Percentiles rank a stretch among this genome's conserved stretches.
These are phyloP conservation scores for Gossypium davidsonii DNA, from an alignment of 441 rosid genomes.

Conservation along the genomic window DNA sequence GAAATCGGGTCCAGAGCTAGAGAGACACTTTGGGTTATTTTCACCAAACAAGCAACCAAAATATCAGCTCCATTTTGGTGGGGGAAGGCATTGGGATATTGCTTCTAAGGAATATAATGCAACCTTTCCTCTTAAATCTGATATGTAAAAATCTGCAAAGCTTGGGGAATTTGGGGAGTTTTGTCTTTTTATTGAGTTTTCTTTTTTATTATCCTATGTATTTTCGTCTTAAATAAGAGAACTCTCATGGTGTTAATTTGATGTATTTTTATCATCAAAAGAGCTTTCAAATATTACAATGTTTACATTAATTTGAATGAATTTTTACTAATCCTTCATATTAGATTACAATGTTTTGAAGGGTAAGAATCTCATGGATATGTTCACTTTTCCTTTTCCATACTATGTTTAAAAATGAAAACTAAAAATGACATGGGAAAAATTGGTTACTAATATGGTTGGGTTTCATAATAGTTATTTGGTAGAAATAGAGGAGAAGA, in stretches of 20 bases:
- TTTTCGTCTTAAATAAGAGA: background rate
- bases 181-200: too few species aligned
- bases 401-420: too few species aligned
- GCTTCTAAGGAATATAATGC: background rate
- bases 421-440: too few species aligned
- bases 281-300: background rate
- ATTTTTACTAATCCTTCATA: background rate
- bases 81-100: background rate
- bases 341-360: too few species aligned
- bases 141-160: background rate
- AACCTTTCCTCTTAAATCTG: background rate
- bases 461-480: too few species aligned
- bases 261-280: background rate
- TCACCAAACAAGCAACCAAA: constrained; percentile 37
- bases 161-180: background rate
- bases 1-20: constrained; percentile 33
- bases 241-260: background rate
- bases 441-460: too few species aligned
- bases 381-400: too few species aligned
- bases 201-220: background rate
- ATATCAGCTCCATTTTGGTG: constrained; percentile 28
- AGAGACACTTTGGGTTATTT: constrained; percentile 51
- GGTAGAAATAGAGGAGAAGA: too few species aligned
- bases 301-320: background rate
- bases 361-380: too few species aligned